phyloP scores from a whole-genome alignment of 2,329 filamentous ascomycete species.

The Venturia aucupariae region DNA sequence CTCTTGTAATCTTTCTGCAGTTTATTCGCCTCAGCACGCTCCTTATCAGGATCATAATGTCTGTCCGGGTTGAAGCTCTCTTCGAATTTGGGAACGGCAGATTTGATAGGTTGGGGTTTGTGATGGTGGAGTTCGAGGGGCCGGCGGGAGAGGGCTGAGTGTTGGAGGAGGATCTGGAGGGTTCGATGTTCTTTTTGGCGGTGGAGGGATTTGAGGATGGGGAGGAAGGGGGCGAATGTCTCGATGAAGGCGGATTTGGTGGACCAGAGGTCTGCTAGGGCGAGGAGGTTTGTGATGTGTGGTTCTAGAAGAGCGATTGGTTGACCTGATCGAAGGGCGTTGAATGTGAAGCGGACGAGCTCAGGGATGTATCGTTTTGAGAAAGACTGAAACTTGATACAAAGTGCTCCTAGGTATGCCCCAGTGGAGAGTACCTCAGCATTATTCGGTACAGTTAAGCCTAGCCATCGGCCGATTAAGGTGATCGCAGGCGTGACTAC shows the following conservation, averaged over 20 bases:
- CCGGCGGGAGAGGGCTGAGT: conserved; percentile 58
- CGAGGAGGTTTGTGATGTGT: conserved; percentile 55
- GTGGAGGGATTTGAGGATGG: conserved; percentile 22
- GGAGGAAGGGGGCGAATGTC: conserved; percentile 58
- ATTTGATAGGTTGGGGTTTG: conserved; percentile 77
- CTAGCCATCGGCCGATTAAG: conserved; percentile 73
- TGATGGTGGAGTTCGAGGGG: conserved; percentile 86
- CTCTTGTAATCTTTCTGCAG: conserved; percentile 86
- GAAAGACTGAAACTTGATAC: conserved; percentile 70
- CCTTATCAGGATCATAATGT: conserved; percentile 93
- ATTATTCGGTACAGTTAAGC: conserved; percentile 59
- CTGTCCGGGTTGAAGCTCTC: conserved; percentile 88
- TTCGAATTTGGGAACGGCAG: conserved; percentile 87
- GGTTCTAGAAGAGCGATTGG: conserved; percentile 35
- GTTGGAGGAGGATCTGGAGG: conserved; percentile 50
- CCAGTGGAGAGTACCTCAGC: conserved; percentile 63
- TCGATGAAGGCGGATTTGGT: conserved; percentile 67
- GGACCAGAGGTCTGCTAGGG: conserved; percentile 64
- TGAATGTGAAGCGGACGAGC: conserved; percentile 69
- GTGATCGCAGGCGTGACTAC: conserved; percentile 86
- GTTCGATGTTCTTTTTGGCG: conserved; percentile 31
- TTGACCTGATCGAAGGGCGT: conserved; percentile 48
- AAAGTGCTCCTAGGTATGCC: conserved; percentile 68
- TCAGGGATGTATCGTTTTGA: conserved; percentile 88
- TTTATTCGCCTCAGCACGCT: conserved; percentile 76